These are phyloP conservation scores for Selenicereus undatus DNA, from an alignment of 148 eudicot genomes.

Conservation along the genomic window DNA sequence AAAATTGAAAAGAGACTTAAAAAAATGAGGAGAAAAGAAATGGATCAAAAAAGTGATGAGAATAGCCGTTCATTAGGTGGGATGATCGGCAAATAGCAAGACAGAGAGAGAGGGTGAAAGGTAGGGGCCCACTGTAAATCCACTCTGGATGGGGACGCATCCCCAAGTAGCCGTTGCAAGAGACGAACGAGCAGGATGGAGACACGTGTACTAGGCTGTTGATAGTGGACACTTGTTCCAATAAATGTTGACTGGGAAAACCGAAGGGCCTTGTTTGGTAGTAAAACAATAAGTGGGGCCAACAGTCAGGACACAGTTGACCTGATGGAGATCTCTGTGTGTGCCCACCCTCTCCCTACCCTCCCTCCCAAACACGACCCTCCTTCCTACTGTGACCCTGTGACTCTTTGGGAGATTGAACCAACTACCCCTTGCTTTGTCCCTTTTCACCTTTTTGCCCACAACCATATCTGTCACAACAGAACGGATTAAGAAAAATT, in stretches of 20 bases:
- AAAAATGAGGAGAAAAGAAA: neutral
- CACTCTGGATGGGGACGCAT: neutral
- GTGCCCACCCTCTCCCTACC: neutral
- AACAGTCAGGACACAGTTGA: conserved; percentile 12
- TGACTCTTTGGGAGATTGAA: neutral
- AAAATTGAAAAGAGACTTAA: neutral
- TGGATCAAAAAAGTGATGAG: neutral
- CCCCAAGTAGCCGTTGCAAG: conserved; percentile 2
- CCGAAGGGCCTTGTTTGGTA: conserved; percentile 9
- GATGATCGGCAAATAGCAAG: neutral
- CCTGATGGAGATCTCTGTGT: neutral
- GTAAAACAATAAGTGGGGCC: conserved; percentile 20
- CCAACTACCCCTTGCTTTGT: neutral
- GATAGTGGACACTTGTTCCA: conserved; percentile 10
- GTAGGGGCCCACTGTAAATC: neutral
- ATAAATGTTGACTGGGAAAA: conserved; percentile 17
- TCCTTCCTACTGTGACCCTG: neutral
- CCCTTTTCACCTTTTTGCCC: neutral
- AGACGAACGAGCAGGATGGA: neutral
- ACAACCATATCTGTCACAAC: too few relatives aligned
- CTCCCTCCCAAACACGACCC: neutral
- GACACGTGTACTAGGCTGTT: neutral
- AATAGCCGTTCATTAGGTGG: conserved; percentile 3
- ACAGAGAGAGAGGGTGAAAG: neutral
- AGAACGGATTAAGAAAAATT: too few relatives aligned